A percentile compares a stretch with the other conserved stretches of the same genome.
Conservation (phyloP, 306 rosid genomes). For the Crataegus laevigata region DNA sequence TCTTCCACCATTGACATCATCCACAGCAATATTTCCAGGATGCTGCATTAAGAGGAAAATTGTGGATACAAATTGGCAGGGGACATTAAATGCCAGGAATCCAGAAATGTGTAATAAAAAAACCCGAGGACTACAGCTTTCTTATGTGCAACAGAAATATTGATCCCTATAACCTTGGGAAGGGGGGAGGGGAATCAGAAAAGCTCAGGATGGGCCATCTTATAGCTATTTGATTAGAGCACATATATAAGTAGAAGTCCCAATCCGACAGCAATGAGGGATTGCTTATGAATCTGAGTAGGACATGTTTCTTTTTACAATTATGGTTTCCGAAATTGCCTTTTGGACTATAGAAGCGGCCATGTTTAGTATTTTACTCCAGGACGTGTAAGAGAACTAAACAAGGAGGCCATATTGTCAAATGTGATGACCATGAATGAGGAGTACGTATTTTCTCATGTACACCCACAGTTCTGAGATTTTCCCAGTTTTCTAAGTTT, state of each 20-base stretch:
- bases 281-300: not conserved
- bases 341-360: not conserved
- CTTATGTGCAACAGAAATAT: not conserved
- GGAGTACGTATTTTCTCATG: not conserved
- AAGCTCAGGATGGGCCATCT: not conserved
- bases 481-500: not conserved
- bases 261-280: not conserved
- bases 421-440: not conserved
- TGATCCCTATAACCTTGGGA: not conserved
- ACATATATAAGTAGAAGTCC: not conserved
- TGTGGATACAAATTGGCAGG: not conserved
- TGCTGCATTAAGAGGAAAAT: slow-evolving; percentile 49
- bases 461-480: not conserved
- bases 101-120: slow-evolving; percentile 10
- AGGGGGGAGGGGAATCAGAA: not conserved
- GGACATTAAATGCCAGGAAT: slow-evolving; percentile 3
- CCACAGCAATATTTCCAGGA: slow-evolving; percentile 98
- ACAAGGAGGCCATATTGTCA: not conserved
- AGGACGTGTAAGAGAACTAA: not conserved
- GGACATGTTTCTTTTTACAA: not conserved
- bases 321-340: not conserved
- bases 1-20: slow-evolving; percentile 98
- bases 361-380: not conserved
- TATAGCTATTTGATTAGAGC: not conserved
- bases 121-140: not conserved